Evolutionary conservation across 495 filamentous ascomycete genomes (phyloP).

Genomic region (Hypoxylon intermedium): DNA sequence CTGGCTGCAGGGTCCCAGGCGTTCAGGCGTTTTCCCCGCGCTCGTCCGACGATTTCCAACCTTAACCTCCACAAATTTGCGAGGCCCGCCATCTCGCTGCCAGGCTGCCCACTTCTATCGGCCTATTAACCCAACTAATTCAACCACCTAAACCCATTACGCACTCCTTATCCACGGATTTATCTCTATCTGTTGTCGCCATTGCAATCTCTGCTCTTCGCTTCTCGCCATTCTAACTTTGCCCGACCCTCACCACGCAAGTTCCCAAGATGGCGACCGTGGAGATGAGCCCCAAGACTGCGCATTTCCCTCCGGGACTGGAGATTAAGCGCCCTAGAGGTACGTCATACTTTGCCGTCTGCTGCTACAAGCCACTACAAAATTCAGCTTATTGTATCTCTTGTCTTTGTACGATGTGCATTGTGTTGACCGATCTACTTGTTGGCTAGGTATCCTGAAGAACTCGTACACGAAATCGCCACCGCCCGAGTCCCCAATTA

Average conservation of each 20-base stretch:
- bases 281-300: conserved; percentile 41
- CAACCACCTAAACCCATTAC: background rate
- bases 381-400: background rate
- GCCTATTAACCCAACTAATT: background rate
- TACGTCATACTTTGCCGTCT: conserved; percentile 48
- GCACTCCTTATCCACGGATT: background rate
- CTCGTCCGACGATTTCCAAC: conserved; percentile 31
- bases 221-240: conserved; percentile 8
- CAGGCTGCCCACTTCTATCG: background rate
- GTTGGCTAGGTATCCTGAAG: conserved; percentile 83
- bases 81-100: conserved; percentile 10
- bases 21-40: conserved; percentile 25
- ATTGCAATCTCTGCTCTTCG: background rate
- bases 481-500: conserved; percentile 54
- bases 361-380: too few relatives aligned
- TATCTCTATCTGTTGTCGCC: background rate
- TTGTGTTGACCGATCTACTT: conserved; percentile 19
- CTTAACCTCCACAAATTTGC: conserved; percentile 33
- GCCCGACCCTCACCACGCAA: background rate
- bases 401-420: background rate
- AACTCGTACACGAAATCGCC: conserved; percentile 75
- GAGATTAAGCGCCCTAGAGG: conserved; percentile 77
- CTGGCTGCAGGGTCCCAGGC: conserved; percentile 33
- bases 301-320: conserved; percentile 53
- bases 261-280: conserved; percentile 48